phyloP scores from a whole-genome alignment of 2,329 filamentous ascomycete species.

The Diaporthe amygdali region DNA sequence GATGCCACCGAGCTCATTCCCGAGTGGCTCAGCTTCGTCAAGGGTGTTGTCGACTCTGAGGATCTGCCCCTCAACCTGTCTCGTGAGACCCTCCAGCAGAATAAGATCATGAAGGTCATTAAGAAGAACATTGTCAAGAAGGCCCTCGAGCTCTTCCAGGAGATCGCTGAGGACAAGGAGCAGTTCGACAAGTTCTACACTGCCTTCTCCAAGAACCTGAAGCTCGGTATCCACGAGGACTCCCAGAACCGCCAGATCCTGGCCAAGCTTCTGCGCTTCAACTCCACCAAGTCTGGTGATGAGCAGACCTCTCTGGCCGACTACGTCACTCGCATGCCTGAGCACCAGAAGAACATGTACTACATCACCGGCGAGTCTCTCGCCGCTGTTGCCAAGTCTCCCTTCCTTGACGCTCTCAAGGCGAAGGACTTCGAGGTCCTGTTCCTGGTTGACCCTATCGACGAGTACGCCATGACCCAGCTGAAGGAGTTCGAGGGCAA shows the following conservation, averaged over 20 bases:
- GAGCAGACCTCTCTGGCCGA: conserved; percentile 93
- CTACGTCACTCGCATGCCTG: conserved; percentile 99
- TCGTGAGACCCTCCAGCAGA: conserved; percentile 99
- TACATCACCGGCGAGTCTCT: conserved; percentile 99
- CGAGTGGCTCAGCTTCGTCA: conserved; percentile 99
- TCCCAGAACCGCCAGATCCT: conserved; percentile 92
- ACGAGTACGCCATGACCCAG: conserved; percentile 99
- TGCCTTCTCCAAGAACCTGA: conserved; percentile 99
- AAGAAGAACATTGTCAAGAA: conserved; percentile 99
- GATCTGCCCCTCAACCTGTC: conserved; percentile 99
- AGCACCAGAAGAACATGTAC: conserved; percentile 99
- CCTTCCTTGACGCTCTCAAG: conserved; percentile 98
- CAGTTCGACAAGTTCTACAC: conserved; percentile 99
- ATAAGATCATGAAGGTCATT: conserved; percentile 99
- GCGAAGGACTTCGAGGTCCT: conserved; percentile 99
- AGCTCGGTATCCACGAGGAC: conserved; percentile 99
- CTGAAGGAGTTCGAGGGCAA: conserved; percentile 99
- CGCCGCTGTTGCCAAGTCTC: conserved; percentile 97
- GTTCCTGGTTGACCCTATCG: conserved; percentile 98
- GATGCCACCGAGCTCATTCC: conserved; percentile 99
- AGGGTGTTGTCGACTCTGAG: conserved; percentile 99
- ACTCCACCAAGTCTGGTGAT: conserved; percentile 98
- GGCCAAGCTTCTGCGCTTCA: conserved; percentile 98
- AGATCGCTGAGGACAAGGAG: conserved; percentile 99
- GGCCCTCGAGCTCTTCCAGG: conserved; percentile 98